These are phyloP conservation scores for Echinochloa phyllopogon DNA, from an alignment of 176 grass and related monocot species.

Conservation along the genomic window DNA sequence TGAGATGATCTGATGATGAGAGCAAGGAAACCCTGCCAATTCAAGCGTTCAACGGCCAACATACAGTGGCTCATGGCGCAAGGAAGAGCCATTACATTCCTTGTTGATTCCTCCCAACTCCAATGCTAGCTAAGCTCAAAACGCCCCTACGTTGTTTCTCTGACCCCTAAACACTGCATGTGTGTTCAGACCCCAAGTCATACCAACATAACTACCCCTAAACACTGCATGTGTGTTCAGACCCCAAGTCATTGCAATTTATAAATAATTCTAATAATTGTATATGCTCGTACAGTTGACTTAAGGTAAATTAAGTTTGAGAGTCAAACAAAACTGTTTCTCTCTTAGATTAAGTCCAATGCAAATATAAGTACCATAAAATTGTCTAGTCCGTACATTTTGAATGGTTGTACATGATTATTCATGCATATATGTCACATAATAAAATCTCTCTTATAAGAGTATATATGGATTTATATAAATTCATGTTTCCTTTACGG, in stretches of 20 bases:
- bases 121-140: background rate
- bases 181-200: slow-evolving; percentile 25
- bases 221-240: slow-evolving; percentile 15
- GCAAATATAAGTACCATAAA: background rate
- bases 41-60: background rate
- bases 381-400: background rate
- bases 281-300: slow-evolving; percentile 28
- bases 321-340: background rate
- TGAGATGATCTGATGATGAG: background rate
- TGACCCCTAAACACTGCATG: slow-evolving; percentile 24
- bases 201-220: background rate
- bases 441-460: background rate
- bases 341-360: background rate
- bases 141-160: slow-evolving; percentile 15
- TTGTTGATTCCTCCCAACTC: background rate
- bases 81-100: slow-evolving; percentile 18
- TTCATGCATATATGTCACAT: background rate
- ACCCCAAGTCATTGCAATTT: slow-evolving; percentile 3
- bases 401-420: background rate
- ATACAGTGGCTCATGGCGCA: slow-evolving; percentile 26
- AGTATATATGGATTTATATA: background rate
- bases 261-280: background rate
- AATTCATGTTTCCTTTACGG: background rate
- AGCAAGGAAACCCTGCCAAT: background rate
- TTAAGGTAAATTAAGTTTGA: background rate